Conservation (phyloP, 1,284 basidiomycete genomes). For the Ceratobasidium papillatum region DNA sequence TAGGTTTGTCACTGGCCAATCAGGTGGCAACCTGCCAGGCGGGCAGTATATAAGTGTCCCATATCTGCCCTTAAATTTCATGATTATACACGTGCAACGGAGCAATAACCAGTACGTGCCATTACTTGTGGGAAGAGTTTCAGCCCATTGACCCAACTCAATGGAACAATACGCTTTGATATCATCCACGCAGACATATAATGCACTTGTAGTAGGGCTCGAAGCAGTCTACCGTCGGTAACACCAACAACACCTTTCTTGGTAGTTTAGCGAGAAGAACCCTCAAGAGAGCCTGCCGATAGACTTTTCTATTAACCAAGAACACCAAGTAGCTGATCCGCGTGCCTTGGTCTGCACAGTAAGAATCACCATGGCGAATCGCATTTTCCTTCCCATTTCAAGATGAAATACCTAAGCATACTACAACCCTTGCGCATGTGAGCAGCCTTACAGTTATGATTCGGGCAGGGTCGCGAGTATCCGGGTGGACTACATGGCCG, state of each 20-base stretch:
- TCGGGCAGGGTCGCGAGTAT: conserved; percentile 1
- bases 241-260: neutral
- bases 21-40: too few relatives aligned
- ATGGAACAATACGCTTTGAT: too few relatives aligned
- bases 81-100: too few relatives aligned
- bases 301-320: neutral
- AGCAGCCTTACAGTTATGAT: neutral
- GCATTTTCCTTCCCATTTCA: neutral
- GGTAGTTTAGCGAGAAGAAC: neutral
- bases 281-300: neutral
- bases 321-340: neutral
- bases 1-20: too few relatives aligned
- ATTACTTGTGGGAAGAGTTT: too few relatives aligned
- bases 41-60: too few relatives aligned
- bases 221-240: neutral
- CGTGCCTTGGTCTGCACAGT: neutral
- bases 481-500: neutral
- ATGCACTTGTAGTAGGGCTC: too few relatives aligned
- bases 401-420: neutral
- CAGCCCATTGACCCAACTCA: too few relatives aligned
- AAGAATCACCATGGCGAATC: neutral
- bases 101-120: too few relatives aligned
- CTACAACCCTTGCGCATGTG: neutral
- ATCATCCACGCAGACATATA: too few relatives aligned
- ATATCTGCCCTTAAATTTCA: too few relatives aligned